These are phyloP conservation scores for Omphalea diandra DNA, from an alignment of 441 rosid genomes.

Conservation along the genomic window DNA sequence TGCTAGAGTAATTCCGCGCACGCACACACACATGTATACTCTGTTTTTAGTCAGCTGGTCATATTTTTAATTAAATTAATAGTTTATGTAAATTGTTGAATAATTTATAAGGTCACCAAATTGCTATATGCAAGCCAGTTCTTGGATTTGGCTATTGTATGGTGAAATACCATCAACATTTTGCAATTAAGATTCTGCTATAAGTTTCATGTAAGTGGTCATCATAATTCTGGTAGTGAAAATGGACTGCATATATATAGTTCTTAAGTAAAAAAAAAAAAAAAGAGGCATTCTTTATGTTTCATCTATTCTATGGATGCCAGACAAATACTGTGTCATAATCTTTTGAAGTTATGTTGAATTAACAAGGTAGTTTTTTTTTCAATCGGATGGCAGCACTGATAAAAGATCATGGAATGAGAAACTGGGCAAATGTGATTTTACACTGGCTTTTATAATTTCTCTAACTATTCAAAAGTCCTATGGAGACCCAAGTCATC, in stretches of 20 bases:
- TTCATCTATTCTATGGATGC: background rate
- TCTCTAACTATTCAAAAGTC: constrained; percentile 39
- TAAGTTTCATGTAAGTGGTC: constrained; percentile 3
- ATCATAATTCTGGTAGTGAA: background rate
- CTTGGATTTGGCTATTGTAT: background rate
- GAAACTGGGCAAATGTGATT: constrained; percentile 80
- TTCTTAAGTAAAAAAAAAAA: too few species aligned
- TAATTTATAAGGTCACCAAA: background rate
- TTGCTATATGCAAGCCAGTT: background rate
- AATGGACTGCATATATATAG: background rate
- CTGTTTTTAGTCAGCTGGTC: background rate
- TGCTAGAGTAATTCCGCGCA: too few species aligned
- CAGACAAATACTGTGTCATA: background rate
- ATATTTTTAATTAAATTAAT: background rate
- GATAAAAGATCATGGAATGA: constrained; percentile 77
- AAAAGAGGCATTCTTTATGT: background rate
- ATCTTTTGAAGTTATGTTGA: constrained; percentile 11
- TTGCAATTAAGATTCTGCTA: background rate
- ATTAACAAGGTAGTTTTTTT: constrained; percentile 4
- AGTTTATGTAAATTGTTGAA: background rate
- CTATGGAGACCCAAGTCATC: constrained; percentile 34
- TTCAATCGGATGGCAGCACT: constrained; percentile 65
- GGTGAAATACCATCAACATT: background rate
- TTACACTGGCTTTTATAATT: constrained; percentile 77
- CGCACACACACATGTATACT: background rate